phyloP scores from a whole-genome alignment of 1,284 basidiomycete species.

The Fomitopsis betulina region DNA sequence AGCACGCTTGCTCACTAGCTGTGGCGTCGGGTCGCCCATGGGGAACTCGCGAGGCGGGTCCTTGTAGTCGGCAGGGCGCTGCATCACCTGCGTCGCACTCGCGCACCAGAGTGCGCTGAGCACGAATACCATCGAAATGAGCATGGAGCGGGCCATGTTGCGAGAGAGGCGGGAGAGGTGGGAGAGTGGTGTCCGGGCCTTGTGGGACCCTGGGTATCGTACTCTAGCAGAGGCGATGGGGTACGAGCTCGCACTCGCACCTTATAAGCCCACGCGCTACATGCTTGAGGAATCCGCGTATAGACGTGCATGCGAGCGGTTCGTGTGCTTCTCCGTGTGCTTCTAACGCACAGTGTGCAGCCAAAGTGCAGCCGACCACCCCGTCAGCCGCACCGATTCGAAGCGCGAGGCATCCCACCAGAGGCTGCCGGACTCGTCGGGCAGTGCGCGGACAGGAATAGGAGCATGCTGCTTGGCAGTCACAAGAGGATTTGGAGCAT shows the following conservation, averaged over 20 bases:
- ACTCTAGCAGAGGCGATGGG: too few relatives aligned
- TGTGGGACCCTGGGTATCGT: too few relatives aligned
- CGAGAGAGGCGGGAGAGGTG: too few relatives aligned
- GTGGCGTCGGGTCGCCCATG: conserved; percentile 35
- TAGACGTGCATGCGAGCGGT: too few relatives aligned
- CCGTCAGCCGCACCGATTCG: not conserved
- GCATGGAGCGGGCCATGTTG: too few relatives aligned
- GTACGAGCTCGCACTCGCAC: too few relatives aligned
- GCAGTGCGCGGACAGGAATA: not conserved
- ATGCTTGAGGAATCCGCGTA: too few relatives aligned
- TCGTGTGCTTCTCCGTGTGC: too few relatives aligned
- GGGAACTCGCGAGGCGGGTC: conserved; percentile 33
- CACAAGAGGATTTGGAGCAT: conserved; percentile 2
- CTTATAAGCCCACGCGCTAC: too few relatives aligned
- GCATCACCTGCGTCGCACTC: conserved; percentile 53
- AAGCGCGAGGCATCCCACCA: not conserved
- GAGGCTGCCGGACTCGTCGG: not conserved
- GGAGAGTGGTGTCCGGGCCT: too few relatives aligned
- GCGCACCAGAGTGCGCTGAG: conserved; percentile 23
- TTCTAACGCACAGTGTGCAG: not conserved
- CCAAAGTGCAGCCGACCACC: not conserved
- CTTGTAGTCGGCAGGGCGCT: conserved; percentile 46
- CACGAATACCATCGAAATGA: conserved; percentile 14
- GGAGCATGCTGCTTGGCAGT: not conserved
- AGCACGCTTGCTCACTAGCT: conserved; percentile 43